A percentile compares a stretch with the other conserved stretches of the same genome.
Conservation (phyloP, 129 eudicot genomes). For the Smallanthus sonchifolius region DNA sequence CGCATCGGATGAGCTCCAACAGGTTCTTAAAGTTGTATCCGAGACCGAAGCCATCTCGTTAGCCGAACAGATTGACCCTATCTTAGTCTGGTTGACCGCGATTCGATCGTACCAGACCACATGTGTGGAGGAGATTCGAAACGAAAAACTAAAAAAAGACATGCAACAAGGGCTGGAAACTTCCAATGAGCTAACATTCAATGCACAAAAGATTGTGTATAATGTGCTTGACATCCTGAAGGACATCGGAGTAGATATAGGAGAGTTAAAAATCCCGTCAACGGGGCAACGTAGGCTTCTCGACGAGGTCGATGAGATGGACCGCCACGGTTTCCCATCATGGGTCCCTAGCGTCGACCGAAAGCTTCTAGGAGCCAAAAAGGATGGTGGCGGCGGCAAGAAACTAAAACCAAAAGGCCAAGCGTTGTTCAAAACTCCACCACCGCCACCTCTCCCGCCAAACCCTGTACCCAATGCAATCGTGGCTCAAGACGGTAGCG, state of each 20-base stretch:
- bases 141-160: conserved; percentile 35
- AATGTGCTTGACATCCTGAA: conserved; percentile 34
- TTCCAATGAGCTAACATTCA: conserved; percentile 58
- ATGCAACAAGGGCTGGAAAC: conserved; percentile 39
- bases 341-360: conserved; percentile 60
- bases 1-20: conserved; percentile 44
- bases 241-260: conserved; percentile 30
- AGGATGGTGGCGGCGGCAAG: conserved; percentile 1
- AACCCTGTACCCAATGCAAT: conserved; percentile 44
- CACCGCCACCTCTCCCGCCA: conserved; percentile 35
- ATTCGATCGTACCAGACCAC: conserved; percentile 34
- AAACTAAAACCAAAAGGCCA: conserved; percentile 10
- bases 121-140: conserved; percentile 45
- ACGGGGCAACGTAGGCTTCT: conserved; percentile 40
- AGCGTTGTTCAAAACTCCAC: conserved; percentile 31
- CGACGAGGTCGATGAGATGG: conserved; percentile 25
- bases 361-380: conserved; percentile 37
- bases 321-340: conserved; percentile 41
- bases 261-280: conserved; percentile 19
- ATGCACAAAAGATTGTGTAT: conserved; percentile 51
- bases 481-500: conserved; percentile 76
- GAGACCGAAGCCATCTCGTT: conserved; percentile 37
- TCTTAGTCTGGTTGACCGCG: conserved; percentile 53
- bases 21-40: conserved; percentile 36
- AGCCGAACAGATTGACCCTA: conserved; percentile 34